Evolutionary conservation across 1,284 basidiomycete genomes (phyloP).

Genomic region (Microbotryum saponariae): DNA sequence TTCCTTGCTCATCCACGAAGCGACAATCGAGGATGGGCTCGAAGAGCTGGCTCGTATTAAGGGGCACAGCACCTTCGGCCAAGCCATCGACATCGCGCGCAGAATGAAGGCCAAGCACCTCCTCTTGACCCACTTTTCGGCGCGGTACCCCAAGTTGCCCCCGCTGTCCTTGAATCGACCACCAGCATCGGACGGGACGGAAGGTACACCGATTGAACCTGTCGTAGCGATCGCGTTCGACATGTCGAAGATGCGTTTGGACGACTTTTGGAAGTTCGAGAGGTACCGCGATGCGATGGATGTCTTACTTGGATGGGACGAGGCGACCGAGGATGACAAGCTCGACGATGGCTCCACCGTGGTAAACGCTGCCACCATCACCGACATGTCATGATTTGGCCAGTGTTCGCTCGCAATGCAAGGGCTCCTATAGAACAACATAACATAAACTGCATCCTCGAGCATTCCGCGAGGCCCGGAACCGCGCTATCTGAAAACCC

Average conservation of each 20-base stretch:
- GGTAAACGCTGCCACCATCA: too few species aligned
- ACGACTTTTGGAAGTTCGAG: constrained; percentile 72
- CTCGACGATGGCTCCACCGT: not conserved
- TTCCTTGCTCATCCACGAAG: constrained; percentile 86
- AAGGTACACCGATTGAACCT: constrained; percentile 31
- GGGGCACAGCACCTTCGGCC: constrained; percentile 80
- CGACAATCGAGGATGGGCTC: constrained; percentile 74
- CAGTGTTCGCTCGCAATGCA: too few species aligned
- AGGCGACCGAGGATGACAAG: constrained; percentile 47
- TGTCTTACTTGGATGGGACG: constrained; percentile 55
- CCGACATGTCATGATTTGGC: too few species aligned
- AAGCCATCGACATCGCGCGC: constrained; percentile 68
- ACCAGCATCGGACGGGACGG: constrained; percentile 4
- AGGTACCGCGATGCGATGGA: constrained; percentile 65
- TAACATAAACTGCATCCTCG: too few species aligned
- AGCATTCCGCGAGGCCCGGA: too few species aligned
- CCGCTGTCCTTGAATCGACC: constrained; percentile 14
- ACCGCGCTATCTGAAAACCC: too few species aligned
- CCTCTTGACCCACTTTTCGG: constrained; percentile 89
- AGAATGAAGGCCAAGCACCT: constrained; percentile 77
- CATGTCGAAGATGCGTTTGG: constrained; percentile 60
- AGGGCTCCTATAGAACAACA: too few species aligned
- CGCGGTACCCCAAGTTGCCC: constrained; percentile 82
- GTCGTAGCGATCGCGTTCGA: constrained; percentile 73
- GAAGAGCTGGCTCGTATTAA: constrained; percentile 60